Conservation (phyloP, 2,329 filamentous ascomycete species). For the Bipolaris zeicola region DNA sequence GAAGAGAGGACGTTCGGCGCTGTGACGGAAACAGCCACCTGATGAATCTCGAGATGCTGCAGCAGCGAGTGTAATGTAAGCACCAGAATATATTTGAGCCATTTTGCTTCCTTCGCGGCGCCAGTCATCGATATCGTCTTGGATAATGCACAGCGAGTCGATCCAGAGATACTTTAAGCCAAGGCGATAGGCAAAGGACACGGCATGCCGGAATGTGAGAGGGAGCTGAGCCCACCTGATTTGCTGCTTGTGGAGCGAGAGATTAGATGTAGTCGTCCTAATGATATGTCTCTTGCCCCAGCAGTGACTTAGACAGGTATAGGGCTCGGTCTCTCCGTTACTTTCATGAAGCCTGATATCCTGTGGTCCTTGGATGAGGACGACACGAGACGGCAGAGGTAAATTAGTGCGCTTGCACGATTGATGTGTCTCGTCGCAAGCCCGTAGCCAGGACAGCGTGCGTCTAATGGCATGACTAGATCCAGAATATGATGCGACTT, state of each 20-base stretch:
- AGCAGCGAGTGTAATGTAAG: constrained; percentile 18
- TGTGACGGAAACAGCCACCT: constrained; percentile 6
- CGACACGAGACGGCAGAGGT: constrained; percentile 4
- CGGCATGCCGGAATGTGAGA: constrained; percentile 20
- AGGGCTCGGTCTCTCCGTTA: not conserved
- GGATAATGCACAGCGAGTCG: constrained; percentile 23
- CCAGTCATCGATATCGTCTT: constrained; percentile 23
- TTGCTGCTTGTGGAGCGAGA: not conserved
- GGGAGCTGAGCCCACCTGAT: constrained; percentile 13
- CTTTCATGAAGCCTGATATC: constrained; percentile 1
- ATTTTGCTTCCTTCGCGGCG: constrained; percentile 22
- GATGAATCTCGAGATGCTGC: not conserved
- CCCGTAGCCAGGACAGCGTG: not conserved
- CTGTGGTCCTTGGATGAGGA: not conserved
- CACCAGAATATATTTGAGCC: constrained; percentile 21
- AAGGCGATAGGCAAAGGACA: constrained; percentile 14
- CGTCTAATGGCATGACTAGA: not conserved
- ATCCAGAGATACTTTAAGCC: constrained; percentile 26
- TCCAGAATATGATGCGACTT: not conserved
- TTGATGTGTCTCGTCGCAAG: not conserved
- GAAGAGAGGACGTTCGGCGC: not conserved
- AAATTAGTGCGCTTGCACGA: not conserved
- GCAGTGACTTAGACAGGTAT: constrained; percentile 11
- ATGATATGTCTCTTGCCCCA: constrained; percentile 1
- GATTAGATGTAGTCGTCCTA: not conserved